Evolutionary conservation across 331 rosid species (phyloP), one percentile per base, ranked within the genome.

Genomic region (Telfairia occidentalis): DNA sequence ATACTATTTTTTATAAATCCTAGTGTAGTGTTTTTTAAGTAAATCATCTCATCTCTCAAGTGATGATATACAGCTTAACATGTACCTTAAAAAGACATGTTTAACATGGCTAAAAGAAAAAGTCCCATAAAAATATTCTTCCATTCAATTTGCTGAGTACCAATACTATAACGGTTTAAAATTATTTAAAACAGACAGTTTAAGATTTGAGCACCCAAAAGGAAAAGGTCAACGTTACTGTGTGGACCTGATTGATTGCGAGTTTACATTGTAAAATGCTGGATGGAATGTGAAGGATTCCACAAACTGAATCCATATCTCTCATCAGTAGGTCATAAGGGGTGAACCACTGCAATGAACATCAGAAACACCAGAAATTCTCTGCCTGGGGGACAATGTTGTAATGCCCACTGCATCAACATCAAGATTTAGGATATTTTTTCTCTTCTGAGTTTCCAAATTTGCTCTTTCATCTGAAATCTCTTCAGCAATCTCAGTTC

Each of bases 291-390:
- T 37, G 34, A 60, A 34, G 70, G 2, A 34, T 29, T 32, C n/a
- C 37, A 32, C 37, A 32, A 6, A 26, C 37, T 61, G 45, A 16
- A 61, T 21, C 46, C 26, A 34, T n/a, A n/a, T 63, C 71, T 16
- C n/a, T 35, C 0, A 80, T 84, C 82, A 90, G 85, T 82, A 85
- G 58, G 92, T 90, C 96, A 86, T 84, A 23, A 95, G 97, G 64
- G 92, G 90, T 85, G 98, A 90, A 87, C 85, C 96, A 73, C 89
- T 88, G 76, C 96, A 85, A 66, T 85, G 93, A 85, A 95, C 96
- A 85, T 91, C 96, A 0, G 96, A 82, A 85, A 85, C 81, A 80
- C 89, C 92, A 38, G 97, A 88, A 73, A 89, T 80, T 82, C 97
- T 87, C 76, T 87, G 96, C 86, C 95, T 88, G 0, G 97, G 97